A percentile compares a stretch with the other conserved stretches of the same genome.
Evolutionary conservation across 106 monocot genomes (phyloP).

Genomic region (Acorus gramineus): DNA sequence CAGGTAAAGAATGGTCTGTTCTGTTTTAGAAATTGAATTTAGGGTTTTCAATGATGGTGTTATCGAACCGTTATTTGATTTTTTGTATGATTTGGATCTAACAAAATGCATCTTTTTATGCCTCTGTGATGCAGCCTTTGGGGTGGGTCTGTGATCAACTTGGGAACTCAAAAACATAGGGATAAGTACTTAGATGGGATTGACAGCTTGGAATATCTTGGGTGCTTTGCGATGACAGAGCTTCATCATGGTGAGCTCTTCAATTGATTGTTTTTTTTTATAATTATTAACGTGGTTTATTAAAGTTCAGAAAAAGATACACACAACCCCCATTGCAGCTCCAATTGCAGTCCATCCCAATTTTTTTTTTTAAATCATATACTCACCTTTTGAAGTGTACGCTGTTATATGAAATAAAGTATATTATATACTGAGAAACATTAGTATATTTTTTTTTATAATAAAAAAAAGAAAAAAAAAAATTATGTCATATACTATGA

Average conservation of each 20-base stretch:
- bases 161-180: constrained; percentile 87
- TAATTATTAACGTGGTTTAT: background rate
- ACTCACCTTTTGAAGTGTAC: no score
- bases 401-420: no score
- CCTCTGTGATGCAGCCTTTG: constrained; percentile 57
- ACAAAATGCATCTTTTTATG: background rate
- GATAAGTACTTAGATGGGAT: constrained; percentile 86
- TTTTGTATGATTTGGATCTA: no score
- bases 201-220: constrained; percentile 80
- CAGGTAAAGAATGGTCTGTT: constrained; percentile 34
- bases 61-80: no score
- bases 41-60: no score
- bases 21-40: background rate
- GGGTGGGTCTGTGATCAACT: constrained; percentile 91
- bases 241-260: constrained; percentile 78
- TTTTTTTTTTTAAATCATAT: no score
- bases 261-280: background rate
- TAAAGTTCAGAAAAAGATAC: background rate
- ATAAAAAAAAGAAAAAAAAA: no score
- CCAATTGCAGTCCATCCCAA: no score
- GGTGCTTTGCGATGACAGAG: constrained; percentile 99
- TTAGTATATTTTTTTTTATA: no score
- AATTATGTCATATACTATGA: no score
- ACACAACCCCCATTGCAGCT: no score
- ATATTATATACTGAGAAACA: no score